A percentile compares a stretch with the other conserved stretches of the same genome.
Conservation (phyloP, 1,284 basidiomycete genomes). For the Rhodotorula sp. region DNA sequence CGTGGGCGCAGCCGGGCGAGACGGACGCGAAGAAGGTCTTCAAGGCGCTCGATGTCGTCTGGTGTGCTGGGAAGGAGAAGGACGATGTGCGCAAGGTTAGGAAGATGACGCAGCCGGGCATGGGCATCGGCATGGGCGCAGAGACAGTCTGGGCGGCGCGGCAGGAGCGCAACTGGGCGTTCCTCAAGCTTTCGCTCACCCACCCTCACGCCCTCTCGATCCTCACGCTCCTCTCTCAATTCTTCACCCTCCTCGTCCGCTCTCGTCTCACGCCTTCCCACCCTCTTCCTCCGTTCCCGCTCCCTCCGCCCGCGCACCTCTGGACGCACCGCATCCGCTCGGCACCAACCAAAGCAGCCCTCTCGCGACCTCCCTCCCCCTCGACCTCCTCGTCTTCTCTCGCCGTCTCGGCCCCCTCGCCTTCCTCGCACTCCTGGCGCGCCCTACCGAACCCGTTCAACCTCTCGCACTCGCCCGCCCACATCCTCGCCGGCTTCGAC, state of each 20-base stretch:
- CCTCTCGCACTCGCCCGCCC: constrained; percentile 12
- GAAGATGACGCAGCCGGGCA: constrained; percentile 14
- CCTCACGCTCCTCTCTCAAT: constrained; percentile 24
- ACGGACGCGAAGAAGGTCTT: constrained; percentile 30
- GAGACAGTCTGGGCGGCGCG: constrained; percentile 26
- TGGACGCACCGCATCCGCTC: constrained; percentile 38
- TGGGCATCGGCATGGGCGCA: constrained; percentile 8
- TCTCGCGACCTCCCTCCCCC: constrained; percentile 8
- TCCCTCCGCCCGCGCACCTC: constrained; percentile 27
- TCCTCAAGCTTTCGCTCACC: constrained; percentile 25
- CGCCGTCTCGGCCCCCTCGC: constrained; percentile 3
- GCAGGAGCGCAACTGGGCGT: constrained; percentile 38
- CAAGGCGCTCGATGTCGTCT: constrained; percentile 34
- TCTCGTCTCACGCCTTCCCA: constrained; percentile 1
- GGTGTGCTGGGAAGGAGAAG: constrained; percentile 28
- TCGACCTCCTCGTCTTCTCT: constrained; percentile 7
- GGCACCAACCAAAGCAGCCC: constrained; percentile 18
- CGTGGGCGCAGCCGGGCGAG: constrained; percentile 31
- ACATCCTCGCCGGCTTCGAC: constrained; percentile 27
- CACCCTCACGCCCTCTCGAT: constrained; percentile 39
- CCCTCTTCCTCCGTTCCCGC: constrained; percentile 12
- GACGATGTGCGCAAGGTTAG: constrained; percentile 15
- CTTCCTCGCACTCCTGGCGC: constrained; percentile 13
- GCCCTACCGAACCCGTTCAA: constrained; percentile 33
- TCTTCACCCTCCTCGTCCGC: constrained; percentile 26